Evolutionary conservation across 768 basidiomycete species (phyloP), one percentile per base, ranked within the genome.

Genomic region (Sutorius australiensis): DNA sequence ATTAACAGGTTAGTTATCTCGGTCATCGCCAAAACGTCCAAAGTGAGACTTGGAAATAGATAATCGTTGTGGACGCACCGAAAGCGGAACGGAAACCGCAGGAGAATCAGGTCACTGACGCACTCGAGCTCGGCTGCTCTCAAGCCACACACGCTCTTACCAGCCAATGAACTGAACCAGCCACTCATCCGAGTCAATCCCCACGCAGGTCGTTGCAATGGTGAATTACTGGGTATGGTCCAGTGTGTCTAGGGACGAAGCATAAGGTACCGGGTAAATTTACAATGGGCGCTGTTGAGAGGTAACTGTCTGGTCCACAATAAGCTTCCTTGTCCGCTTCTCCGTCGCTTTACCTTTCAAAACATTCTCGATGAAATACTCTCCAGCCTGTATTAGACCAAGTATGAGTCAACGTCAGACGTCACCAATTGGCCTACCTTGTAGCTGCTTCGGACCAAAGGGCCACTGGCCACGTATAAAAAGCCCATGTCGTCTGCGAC

Each of bases 401-500:
- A 46, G 51, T 36, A 48, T 27, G 27, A 4, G 38, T 46, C 34
- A 19, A 43, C 14, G 33, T 4, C 38, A 19, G 19, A 16, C 32
- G 17, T 34, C 32, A 37, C 9, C 9, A 28, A n/a, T 51, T 32
- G 48, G 61, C 79, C 59, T 60, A 91, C 95, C 87, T 98, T 98
- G 70, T 98, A 99, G 66, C 91, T 94, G 63, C 92, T 95, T 52
- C 97, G 80, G 41, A 99, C 95, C 17, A 99, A 75, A 12, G 97
- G 97, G 0, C 97, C 97, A 69, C 90, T 92, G 9, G 97, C 97
- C 33, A 98, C 95, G 62, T 99, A 99, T 41, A 98, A 66, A 80
- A 99, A 99, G 37, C 95, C 94, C 80, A 97, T 86, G 56, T 84
- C 82, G 63, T 98, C 92, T 7, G 97, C 95, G 11, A 89, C 76